These are phyloP conservation scores for Cyclanthera cordifolia DNA, from an alignment of 306 rosid species.

Conservation along the genomic window DNA sequence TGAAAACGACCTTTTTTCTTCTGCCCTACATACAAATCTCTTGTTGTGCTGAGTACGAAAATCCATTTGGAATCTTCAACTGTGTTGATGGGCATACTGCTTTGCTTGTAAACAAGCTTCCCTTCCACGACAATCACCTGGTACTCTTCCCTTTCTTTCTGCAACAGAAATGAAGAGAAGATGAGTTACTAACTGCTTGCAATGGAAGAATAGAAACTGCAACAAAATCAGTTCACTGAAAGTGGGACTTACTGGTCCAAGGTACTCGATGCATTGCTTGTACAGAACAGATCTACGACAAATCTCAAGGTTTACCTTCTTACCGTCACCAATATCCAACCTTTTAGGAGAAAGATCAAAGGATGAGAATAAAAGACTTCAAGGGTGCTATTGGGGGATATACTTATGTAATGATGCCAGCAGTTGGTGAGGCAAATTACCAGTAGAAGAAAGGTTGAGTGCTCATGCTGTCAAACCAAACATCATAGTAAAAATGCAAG, in stretches of 20 bases:
- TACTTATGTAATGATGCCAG: not conserved
- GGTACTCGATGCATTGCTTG: constrained; percentile 33
- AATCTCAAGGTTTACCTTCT: constrained; percentile 24
- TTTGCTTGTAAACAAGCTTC: constrained; percentile 22
- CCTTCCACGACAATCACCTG: constrained; percentile 29
- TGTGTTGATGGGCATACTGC: constrained; percentile 23
- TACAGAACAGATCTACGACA: constrained; percentile 25
- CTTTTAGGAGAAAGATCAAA: constrained; percentile 13
- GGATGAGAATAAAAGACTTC: not conserved
- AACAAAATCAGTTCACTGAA: not conserved
- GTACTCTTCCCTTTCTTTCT: constrained; percentile 36
- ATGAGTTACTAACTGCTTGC: not conserved
- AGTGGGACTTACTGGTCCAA: constrained; percentile 33
- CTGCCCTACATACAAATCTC: constrained; percentile 36
- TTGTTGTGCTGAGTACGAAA: constrained; percentile 44
- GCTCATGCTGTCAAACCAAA: constrained; percentile 30
- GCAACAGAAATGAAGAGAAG: constrained; percentile 5
- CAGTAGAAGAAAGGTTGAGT: constrained; percentile 47
- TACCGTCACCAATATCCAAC: constrained; percentile 51
- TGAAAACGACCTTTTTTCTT: constrained; percentile 42
- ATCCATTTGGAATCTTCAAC: constrained; percentile 39
- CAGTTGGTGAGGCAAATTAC: constrained; percentile 13
- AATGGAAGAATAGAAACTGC: not conserved
- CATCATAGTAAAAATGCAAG: constrained; percentile 33
- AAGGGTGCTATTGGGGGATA: not conserved